Percentiles rank a stretch among this genome's conserved stretches.
Conservation (phyloP, 768 basidiomycete genomes). For the Candolleomyces aberdarensis region DNA sequence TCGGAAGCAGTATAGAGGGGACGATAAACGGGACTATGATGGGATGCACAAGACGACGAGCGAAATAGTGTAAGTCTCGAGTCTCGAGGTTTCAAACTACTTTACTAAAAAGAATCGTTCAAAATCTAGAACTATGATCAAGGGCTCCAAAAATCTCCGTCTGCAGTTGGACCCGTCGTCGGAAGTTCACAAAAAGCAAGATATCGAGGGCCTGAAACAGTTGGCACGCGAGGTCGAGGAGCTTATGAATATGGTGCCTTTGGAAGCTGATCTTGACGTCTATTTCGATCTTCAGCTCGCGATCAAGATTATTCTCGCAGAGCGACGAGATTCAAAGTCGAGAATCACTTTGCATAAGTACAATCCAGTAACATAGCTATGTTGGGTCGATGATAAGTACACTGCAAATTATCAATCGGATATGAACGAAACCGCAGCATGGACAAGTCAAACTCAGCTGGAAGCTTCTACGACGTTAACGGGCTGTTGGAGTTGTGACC, state of each 20-base stretch:
- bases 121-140: constrained; percentile 17
- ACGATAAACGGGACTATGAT: constrained; percentile 18
- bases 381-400: no score
- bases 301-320: constrained; percentile 17
- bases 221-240: constrained; percentile 13
- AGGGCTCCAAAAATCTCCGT: constrained; percentile 12
- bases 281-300: constrained; percentile 15
- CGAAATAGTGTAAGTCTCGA: constrained; percentile 18
- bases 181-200: constrained; percentile 15
- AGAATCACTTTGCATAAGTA: no score
- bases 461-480: no score
- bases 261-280: constrained; percentile 13
- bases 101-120: no score
- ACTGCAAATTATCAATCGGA: no score
- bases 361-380: no score
- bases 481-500: no score
- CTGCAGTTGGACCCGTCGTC: constrained; percentile 16
- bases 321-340: no score
- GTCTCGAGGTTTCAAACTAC: no score
- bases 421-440: no score
- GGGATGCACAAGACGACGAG: constrained; percentile 17
- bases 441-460: no score
- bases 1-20: constrained; percentile 13
- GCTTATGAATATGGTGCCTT: constrained; percentile 11
- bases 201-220: constrained; percentile 15